Evolutionary conservation across 768 basidiomycete genomes (phyloP).

Genomic region (Clathrus columnatus): DNA sequence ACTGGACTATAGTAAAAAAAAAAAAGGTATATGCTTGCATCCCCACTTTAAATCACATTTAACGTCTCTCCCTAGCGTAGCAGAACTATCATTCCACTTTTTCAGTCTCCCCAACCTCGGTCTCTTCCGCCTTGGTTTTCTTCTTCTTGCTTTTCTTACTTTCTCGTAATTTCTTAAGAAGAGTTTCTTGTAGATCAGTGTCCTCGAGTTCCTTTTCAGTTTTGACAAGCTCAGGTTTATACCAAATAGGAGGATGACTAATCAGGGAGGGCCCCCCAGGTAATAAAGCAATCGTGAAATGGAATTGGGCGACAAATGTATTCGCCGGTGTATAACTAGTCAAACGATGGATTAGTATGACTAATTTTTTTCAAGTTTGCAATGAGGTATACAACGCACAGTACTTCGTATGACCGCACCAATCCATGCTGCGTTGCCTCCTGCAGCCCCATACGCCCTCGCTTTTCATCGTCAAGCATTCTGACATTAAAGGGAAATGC

Average conservation of each 20-base stretch:
- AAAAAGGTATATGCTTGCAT: slow-evolving; percentile 9
- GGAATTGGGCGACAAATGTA: slow-evolving; percentile 89
- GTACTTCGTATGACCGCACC: slow-evolving; percentile 91
- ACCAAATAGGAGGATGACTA: slow-evolving; percentile 87
- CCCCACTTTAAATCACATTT: slow-evolving; percentile 15
- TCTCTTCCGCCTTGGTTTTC: slow-evolving; percentile 52
- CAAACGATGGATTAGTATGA: slow-evolving; percentile 1
- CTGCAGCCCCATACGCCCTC: slow-evolving; percentile 87
- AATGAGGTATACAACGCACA: slow-evolving; percentile 41
- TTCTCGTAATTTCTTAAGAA: slow-evolving; percentile 76
- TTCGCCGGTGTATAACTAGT: slow-evolving; percentile 68
- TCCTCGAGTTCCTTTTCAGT: slow-evolving; percentile 85
- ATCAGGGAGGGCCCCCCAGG: slow-evolving; percentile 83
- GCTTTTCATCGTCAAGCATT: slow-evolving; percentile 89
- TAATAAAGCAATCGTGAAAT: slow-evolving; percentile 92
- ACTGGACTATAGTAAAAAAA: slow-evolving; percentile 9
- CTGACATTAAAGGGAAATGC: slow-evolving; percentile 98
- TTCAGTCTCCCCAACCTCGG: slow-evolving; percentile 22
- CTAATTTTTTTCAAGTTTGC: not conserved
- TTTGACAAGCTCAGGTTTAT: slow-evolving; percentile 85
- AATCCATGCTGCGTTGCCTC: slow-evolving; percentile 94
- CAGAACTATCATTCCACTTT: slow-evolving; percentile 9
- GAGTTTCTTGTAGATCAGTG: slow-evolving; percentile 69
- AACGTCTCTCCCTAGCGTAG: not conserved
- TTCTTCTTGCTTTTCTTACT: slow-evolving; percentile 92